Conservation (phyloP, 805 yeast genomes). For the Candida xiaguanensis region DNA sequence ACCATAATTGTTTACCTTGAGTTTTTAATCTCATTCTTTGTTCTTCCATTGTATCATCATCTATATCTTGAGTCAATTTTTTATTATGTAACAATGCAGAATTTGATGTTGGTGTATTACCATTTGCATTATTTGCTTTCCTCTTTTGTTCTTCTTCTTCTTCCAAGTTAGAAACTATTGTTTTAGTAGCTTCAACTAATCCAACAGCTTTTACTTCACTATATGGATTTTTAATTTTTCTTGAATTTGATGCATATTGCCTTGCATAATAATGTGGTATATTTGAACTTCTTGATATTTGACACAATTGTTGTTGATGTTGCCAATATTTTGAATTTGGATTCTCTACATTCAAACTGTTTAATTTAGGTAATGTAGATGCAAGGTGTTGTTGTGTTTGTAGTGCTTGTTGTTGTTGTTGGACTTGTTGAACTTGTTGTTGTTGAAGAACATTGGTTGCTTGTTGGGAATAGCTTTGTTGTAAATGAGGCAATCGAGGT, state of each 20-base stretch:
- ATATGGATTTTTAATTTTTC: conserved; percentile 41
- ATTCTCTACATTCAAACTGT: conserved; percentile 25
- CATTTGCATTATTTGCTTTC: conserved; percentile 25
- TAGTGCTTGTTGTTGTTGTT: conserved; percentile 14
- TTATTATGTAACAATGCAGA: conserved; percentile 41
- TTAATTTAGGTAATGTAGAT: conserved; percentile 16
- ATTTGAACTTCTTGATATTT: conserved; percentile 60
- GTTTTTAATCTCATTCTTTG: conserved; percentile 58
- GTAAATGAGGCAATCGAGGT: conserved; percentile 26
- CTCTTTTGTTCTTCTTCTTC: conserved; percentile 45
- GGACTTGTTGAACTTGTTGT: conserved; percentile 17
- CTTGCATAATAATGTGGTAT: conserved; percentile 81
- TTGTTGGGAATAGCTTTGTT: conserved; percentile 11
- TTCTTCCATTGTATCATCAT: conserved; percentile 52
- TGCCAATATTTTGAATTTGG: conserved; percentile 61
- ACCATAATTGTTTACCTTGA: conserved; percentile 83
- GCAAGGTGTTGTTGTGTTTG: conserved; percentile 19
- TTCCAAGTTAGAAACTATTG: conserved; percentile 31
- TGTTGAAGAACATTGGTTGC: conserved; percentile 15
- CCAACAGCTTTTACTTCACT: conserved; percentile 34
- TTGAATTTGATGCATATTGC: conserved; percentile 67
- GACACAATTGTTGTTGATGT: conserved; percentile 72
- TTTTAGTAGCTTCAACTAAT: conserved; percentile 41
- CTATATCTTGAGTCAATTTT: conserved; percentile 43
- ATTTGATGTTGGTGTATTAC: conserved; percentile 32